Conservation (phyloP, 129 eudicot species). For the Artemisia tridentata region DNA sequence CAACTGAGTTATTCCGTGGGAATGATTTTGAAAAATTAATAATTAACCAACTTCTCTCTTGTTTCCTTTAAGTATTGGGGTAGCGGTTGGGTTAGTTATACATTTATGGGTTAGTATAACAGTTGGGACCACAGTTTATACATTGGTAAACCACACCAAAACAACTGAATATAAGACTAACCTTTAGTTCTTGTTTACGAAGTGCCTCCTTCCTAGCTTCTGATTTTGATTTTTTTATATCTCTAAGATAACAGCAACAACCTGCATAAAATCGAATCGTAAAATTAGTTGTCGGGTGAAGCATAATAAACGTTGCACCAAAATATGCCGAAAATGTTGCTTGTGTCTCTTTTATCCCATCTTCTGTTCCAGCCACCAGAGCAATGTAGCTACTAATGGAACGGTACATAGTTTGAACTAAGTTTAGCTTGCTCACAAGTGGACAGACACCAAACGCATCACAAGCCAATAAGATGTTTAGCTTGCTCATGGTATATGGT, state of each 20-base stretch:
- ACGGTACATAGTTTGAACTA: slow-evolving; percentile 81
- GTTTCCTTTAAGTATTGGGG: slow-evolving; percentile 20
- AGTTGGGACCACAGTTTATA: too few species aligned
- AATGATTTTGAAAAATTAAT: slow-evolving; percentile 18
- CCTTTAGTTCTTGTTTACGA: too few species aligned
- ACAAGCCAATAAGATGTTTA: too few species aligned
- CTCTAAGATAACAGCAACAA: too few species aligned
- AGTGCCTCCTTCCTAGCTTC: too few species aligned
- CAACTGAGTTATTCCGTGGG: slow-evolving; percentile 22
- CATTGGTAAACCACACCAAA: too few species aligned
- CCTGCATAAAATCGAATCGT: too few species aligned
- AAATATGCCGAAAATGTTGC: slow-evolving; percentile 88
- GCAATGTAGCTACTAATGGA: slow-evolving; percentile 89
- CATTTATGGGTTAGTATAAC: neutral
- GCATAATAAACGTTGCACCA: slow-evolving; percentile 89
- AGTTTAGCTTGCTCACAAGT: slow-evolving; percentile 74
- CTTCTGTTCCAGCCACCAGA: slow-evolving; percentile 82
- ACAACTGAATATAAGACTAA: too few species aligned
- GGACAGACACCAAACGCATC: slow-evolving; percentile 75
- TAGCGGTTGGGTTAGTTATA: slow-evolving; percentile 1
- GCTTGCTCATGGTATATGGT: too few species aligned
- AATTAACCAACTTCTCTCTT: slow-evolving; percentile 25
- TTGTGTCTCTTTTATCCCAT: slow-evolving; percentile 72
- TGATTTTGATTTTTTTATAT: too few species aligned
- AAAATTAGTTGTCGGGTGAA: slow-evolving; percentile 44